A percentile compares a stretch with the other conserved stretches of the same genome.
Conservation (phyloP, 495 filamentous ascomycete genomes). For the Polyplosphaeria fusca region DNA sequence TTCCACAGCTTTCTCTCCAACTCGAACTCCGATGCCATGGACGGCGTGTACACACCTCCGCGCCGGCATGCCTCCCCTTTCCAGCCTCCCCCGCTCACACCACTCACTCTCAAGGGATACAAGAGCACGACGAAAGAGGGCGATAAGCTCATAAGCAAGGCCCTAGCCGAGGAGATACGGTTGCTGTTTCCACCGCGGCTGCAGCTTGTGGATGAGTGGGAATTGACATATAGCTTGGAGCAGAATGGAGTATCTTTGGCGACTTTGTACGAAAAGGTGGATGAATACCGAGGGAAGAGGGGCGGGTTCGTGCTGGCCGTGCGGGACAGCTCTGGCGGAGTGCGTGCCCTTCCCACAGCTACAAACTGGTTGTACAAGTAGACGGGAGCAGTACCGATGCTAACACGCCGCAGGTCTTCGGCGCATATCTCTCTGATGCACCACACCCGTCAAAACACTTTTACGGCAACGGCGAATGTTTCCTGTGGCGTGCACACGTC, state of each 20-base stretch:
- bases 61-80: conserved; percentile 43
- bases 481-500: conserved; percentile 84
- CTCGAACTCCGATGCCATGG: too few species aligned
- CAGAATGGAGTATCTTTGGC: conserved; percentile 82
- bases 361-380: not conserved
- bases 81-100: conserved; percentile 46
- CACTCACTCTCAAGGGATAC: conserved; percentile 41
- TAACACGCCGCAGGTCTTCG: conserved; percentile 64
- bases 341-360: too few species aligned
- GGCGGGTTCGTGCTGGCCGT: conserved; percentile 87
- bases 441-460: conserved; percentile 79
- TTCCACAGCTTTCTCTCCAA: conserved; percentile 23
- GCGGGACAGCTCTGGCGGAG: conserved; percentile 67
- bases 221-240: conserved; percentile 83
- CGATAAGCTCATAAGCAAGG: conserved; percentile 56
- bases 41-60: conserved; percentile 41
- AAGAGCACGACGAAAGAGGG: conserved; percentile 30
- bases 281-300: conserved; percentile 59
- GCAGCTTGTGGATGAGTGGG: conserved; percentile 84
- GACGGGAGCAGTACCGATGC: not conserved
- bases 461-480: conserved; percentile 95
- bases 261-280: conserved; percentile 80
- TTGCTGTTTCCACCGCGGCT: conserved; percentile 80
- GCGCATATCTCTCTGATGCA: conserved; percentile 87
- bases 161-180: conserved; percentile 89